Evolutionary conservation across 768 basidiomycete genomes (phyloP).

Genomic region (Hemileccinum impolitum): DNA sequence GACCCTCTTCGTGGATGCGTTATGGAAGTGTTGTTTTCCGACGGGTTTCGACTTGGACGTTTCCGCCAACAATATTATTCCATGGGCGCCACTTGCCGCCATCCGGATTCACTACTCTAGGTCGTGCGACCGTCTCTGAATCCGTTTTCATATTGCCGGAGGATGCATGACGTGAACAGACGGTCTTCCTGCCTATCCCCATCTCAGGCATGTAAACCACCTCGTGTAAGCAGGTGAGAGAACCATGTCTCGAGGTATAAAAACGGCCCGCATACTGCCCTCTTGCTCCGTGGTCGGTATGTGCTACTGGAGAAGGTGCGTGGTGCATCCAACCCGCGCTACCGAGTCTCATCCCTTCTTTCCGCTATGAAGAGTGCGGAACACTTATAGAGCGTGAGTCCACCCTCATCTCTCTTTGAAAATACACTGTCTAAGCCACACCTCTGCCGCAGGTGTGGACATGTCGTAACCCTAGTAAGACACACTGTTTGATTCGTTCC

Average conservation of each 20-base stretch:
- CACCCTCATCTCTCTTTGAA: not conserved
- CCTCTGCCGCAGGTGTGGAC: conserved; percentile 45
- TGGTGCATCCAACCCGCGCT: conserved; percentile 1
- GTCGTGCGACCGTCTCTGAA: conserved; percentile 31
- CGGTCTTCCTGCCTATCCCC: conserved; percentile 22
- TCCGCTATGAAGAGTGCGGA: conserved; percentile 45
- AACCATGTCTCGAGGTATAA: conserved; percentile 28
- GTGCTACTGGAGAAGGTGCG: conserved; percentile 63
- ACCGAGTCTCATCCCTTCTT: conserved; percentile 17
- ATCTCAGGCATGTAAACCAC: conserved; percentile 17
- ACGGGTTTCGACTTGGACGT: conserved; percentile 30
- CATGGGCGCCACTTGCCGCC: conserved; percentile 10
- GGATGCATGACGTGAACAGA: conserved; percentile 28
- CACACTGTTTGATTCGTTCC: not conserved
- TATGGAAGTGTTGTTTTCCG: conserved; percentile 27
- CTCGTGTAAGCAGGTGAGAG: conserved; percentile 31
- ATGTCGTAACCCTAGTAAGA: conserved; percentile 48
- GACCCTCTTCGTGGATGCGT: conserved; percentile 29
- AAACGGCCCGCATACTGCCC: conserved; percentile 13
- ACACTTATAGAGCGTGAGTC: conserved; percentile 50
- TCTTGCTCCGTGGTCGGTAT: conserved; percentile 31
- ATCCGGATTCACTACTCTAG: conserved; percentile 19
- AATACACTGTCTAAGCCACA: conserved; percentile 5
- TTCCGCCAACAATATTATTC: conserved; percentile 21
- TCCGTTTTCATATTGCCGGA: conserved; percentile 22